These are phyloP conservation scores for Apiospora pterosperma DNA, from an alignment of 2,329 filamentous ascomycete species.

Conservation along the genomic window DNA sequence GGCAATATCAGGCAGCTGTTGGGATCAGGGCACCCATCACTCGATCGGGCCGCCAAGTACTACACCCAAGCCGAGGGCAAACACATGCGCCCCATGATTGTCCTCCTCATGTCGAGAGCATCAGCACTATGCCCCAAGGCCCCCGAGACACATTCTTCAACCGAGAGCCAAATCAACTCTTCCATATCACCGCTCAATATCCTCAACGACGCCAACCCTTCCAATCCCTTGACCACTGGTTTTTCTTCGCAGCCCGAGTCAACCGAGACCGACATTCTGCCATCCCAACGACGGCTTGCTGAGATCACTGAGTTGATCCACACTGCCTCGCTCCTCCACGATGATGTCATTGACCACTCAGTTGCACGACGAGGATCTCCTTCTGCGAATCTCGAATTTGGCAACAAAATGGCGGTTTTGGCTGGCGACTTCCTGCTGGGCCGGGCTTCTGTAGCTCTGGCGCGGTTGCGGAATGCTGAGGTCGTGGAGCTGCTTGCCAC, in stretches of 20 bases:
- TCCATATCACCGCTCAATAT: conserved; percentile 53
- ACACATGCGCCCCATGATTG: conserved; percentile 90
- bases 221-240: conserved; percentile 49
- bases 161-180: conserved; percentile 42
- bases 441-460: conserved; percentile 87
- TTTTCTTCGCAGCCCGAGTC: conserved; percentile 40
- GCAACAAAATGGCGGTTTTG: conserved; percentile 98
- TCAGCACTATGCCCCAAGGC: conserved; percentile 73
- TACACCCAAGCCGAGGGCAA: conserved; percentile 97
- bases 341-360: conserved; percentile 97
- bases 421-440: conserved; percentile 96
- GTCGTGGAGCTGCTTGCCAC: conserved; percentile 93
- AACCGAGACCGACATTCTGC: conserved; percentile 69
- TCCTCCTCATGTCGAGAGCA: conserved; percentile 93
- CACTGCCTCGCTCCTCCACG: conserved; percentile 91
- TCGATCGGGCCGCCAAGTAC: conserved; percentile 96
- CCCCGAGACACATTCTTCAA: conserved; percentile 26
- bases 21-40: conserved; percentile 87
- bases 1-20: conserved; percentile 92
- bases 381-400: conserved; percentile 91
- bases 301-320: conserved; percentile 98
- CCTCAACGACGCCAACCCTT: conserved; percentile 81
- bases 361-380: conserved; percentile 77
- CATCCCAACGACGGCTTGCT: conserved; percentile 86
- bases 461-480: conserved; percentile 85